These are phyloP conservation scores for Talaromyces sp. DNA, from an alignment of 2,329 filamentous ascomycete genomes.

Conservation along the genomic window DNA sequence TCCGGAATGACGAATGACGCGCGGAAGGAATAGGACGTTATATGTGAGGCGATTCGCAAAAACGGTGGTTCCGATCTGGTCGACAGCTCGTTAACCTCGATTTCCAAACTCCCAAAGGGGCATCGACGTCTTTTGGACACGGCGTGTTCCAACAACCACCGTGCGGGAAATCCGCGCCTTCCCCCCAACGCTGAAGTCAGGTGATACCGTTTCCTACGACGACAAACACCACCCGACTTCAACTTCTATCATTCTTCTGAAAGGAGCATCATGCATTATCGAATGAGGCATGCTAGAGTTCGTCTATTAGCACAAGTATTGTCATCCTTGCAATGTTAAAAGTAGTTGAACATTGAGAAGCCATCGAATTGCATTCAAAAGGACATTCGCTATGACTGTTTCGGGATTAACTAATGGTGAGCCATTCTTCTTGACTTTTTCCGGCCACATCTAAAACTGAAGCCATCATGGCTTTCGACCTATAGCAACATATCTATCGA, in stretches of 20 bases:
- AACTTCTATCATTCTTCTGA: not conserved
- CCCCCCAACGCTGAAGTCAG: constrained; percentile 1
- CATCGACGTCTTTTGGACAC: not conserved
- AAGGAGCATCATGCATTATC: not conserved
- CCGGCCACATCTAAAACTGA: not conserved
- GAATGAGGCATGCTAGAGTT: not conserved
- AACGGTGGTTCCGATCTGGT: not conserved
- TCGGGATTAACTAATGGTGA: not conserved
- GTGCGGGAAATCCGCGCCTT: not conserved
- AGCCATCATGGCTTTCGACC: constrained; percentile 30
- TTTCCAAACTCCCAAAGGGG: not conserved
- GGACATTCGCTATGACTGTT: not conserved
- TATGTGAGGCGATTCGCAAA: not conserved
- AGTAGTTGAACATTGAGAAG: not conserved
- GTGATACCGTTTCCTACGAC: constrained; percentile 1
- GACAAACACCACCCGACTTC: not conserved
- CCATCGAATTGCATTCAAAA: not conserved
- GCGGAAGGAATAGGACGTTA: too few relatives aligned
- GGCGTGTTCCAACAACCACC: not conserved
- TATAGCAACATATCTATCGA: constrained; percentile 38
- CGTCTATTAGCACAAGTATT: not conserved
- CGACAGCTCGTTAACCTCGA: not conserved
- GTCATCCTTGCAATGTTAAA: not conserved
- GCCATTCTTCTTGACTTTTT: not conserved
- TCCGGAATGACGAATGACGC: too few relatives aligned